A percentile compares a stretch with the other conserved stretches of the same genome.
These are phyloP conservation scores for Acacia confusa DNA, from an alignment of 306 rosid genomes.

Conservation along the genomic window DNA sequence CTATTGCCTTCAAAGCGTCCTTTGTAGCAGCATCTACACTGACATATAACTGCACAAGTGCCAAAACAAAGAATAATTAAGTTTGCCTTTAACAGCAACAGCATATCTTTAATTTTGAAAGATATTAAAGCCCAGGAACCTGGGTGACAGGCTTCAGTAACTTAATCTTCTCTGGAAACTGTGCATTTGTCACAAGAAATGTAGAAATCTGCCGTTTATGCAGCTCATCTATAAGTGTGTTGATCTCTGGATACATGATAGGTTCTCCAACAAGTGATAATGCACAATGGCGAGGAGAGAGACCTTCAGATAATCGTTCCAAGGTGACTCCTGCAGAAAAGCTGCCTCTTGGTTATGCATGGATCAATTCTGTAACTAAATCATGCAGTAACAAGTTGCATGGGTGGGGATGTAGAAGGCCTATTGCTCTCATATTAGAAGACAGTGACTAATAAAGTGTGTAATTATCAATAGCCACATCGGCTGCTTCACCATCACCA, in stretches of 20 bases:
- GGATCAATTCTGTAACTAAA: conserved; percentile 14
- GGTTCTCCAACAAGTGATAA: conserved; percentile 99
- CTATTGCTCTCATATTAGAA: conserved; percentile 8
- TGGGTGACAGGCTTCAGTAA: conserved; percentile 76
- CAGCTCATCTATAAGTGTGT: conserved; percentile 83
- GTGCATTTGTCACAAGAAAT: conserved; percentile 95
- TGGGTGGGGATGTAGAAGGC: not conserved
- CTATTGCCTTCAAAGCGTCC: conserved; percentile 93
- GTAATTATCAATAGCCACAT: conserved; percentile 12
- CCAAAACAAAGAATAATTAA: conserved; percentile 30
- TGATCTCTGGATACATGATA: conserved; percentile 96
- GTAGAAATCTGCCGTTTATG: conserved; percentile 85
- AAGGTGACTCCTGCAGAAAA: conserved; percentile 70
- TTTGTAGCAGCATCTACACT: conserved; percentile 98
- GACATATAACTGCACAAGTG: conserved; percentile 76
- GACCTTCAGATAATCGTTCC: conserved; percentile 90
- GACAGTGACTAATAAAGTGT: conserved; percentile 4
- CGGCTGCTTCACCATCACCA: conserved; percentile 19
- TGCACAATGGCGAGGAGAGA: conserved; percentile 94
- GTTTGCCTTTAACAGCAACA: conserved; percentile 11
- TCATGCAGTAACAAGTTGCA: conserved; percentile 12
- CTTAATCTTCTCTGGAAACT: conserved; percentile 90
- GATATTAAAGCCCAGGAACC: conserved; percentile 43
- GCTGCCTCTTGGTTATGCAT: conserved; percentile 19
- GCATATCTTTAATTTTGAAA: conserved; percentile 20